Evolutionary conservation across 1,284 basidiomycete species (phyloP), one percentile per base, ranked within the genome.

Genomic region (Trametes pubescens): DNA sequence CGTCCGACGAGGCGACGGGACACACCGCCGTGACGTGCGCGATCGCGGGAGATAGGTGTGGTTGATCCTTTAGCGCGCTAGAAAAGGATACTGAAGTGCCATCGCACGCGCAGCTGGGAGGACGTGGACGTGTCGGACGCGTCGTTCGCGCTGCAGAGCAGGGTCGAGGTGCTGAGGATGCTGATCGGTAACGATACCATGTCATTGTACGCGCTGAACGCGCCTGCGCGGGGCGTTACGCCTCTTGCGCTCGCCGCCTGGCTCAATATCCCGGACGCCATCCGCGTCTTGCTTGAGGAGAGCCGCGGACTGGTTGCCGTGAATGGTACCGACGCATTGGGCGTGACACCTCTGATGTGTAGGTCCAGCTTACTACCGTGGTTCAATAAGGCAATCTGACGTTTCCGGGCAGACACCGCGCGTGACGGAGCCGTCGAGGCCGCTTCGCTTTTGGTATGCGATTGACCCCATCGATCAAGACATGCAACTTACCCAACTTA

Each of bases 291-390:
- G 22, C 80, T 92, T 38, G 85, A 89, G 54, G 81, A 78, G 38
- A 87, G 88, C 67, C 74, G 79, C 5, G 86, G 86, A 49, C 74
- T 84, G 24, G 84, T 92, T 38, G 83, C 86, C 9, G 89, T 92
- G 4, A 88, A 92, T 69, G 89, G 86, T 29, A 84, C 86, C 78
- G 90, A 92, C 70, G 77, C 82, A 32, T 85, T 89, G 69, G 88
- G 88, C 7, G 90, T 88, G 29, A 92, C 90, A 22, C 85, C 90
- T 8, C 79, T 92, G 62, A 92, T 92, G 90, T 92, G 91, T 92
- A 79, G 78, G 90, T 79, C 60, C 53, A 53, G 51, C 43, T 51
- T 56, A 38, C 35, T 46, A 57, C 38, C 35, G 62, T 49, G 61
- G 64, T 6, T 53, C 35, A 44, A 57, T 56, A 26, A 49, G 72